Evolutionary conservation across 2,329 filamentous ascomycete species (phyloP), one percentile per base, ranked within the genome.

Genomic region (Epicoccum sorghinum): DNA sequence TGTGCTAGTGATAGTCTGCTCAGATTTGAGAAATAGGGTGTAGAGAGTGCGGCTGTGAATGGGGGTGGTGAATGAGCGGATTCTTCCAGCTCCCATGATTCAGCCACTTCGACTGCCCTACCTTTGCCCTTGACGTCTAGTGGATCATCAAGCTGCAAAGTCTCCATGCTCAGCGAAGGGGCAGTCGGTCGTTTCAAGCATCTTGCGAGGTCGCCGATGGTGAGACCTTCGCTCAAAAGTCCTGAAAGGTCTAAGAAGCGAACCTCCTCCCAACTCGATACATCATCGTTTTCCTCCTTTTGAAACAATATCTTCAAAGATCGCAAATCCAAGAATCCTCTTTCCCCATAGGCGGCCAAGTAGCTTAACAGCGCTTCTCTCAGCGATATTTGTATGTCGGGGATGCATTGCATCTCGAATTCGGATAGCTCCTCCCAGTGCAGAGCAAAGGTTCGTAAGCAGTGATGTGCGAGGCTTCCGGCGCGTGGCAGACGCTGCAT

Each of bases 1-100:
- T 84, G 77, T 2, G 83, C 82, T 1, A 88, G 78, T 2, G 83
- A 87, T 6, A 88, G 76, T 51, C 82, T 83, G 30, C 80, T 83
- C 22, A 88, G 75, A 38, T 81, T 79, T 4, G 75, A 64, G 64
- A 86, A 86, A 8, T 70, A 69, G 36, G 57, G 69, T 10, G 55
- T 62, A 22, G 46, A 57, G n/a, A 71, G 58, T 12, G 60, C 61
- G 1, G 58, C 63, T 29, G 50, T 56, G 2, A 65, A 44, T 8
- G 57, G 41, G 9, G 46, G 30, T 7, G 54, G 45, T n/a, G 44
- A 33, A 2, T 29, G 8, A 1, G 23, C 23, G 7, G 41, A 24
- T 7, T 58, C 57, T 24, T 73, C 66, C 4, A 61, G 47, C 23
- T 77, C 79, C 79, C 79, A 81, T 0, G 79, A 80, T 0, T 81